Evolutionary conservation across 345 rosid species (phyloP), one percentile per base, ranked within the genome.

Genomic region (Populus nigra): DNA sequence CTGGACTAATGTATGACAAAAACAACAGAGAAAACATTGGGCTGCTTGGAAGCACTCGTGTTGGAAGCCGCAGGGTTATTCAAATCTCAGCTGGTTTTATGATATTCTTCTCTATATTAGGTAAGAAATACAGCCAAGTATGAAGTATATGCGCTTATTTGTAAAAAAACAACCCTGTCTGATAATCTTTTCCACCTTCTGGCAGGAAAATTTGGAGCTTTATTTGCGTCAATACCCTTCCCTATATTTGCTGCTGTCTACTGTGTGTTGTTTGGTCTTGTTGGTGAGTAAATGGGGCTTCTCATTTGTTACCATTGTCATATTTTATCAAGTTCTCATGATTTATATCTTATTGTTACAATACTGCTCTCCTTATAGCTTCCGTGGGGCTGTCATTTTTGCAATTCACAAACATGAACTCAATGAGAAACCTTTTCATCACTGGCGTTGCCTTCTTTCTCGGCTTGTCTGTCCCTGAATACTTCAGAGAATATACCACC

Each of bases 321-420:
- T 6, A 4, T 6, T 9, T 18, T 68, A 67, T 10, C n/a, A 7
- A 16, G 27, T 29, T 23, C 31, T 8, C 41, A 13, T 41, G 22
- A 8, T 31, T 67, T 23, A 4, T 47, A 38, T 29, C 68, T 75
- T 59, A 72, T 55, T 71, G 12, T 63, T 20, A 49, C 73, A 62
- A 11, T 53, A 15, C 59, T 81, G 65, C 47, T 43, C 47, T 43
- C 38, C 83, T n/a, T 70, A 65, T 91, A 92, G 98, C 97, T 80
- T 92, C 98, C 8, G 94, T 92, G 78, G 99, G 99, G 35, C 87
- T 96, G 77, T 94, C 98, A 12, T 96, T 96, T 79, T 80, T 96
- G 80, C 99, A 96, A 84, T 96, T 94, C 86, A 94, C 97, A 69
- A 96, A 96, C 88, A 94, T 96, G 99, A 96, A 96, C 87, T 94